A percentile compares a stretch with the other conserved stretches of the same genome.
These are phyloP conservation scores for Mycena vitilis DNA, from an alignment of 768 basidiomycete genomes.

Conservation along the genomic window DNA sequence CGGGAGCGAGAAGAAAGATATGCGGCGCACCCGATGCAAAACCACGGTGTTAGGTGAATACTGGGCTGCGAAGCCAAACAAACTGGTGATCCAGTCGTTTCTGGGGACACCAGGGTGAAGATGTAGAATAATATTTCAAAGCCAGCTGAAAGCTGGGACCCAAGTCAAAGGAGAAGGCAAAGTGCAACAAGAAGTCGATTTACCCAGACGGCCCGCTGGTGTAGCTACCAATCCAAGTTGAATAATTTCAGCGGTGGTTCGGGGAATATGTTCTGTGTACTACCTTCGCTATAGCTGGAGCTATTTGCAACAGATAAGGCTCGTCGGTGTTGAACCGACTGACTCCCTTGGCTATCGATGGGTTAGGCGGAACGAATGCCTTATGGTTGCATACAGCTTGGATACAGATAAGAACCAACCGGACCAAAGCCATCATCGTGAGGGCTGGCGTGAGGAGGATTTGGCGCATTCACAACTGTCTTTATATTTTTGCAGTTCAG, in stretches of 20 bases:
- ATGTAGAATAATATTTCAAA: conserved; percentile 49
- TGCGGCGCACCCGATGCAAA: conserved; percentile 43
- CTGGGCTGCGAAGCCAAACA: conserved; percentile 41
- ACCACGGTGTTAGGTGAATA: conserved; percentile 48
- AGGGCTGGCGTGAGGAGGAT: conserved; percentile 2
- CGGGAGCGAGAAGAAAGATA: not conserved
- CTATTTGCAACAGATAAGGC: conserved; percentile 57
- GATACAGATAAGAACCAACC: conserved; percentile 52
- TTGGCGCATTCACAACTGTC: not conserved
- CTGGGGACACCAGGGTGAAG: conserved; percentile 40
- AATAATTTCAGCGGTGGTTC: conserved; percentile 31
- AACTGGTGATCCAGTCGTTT: conserved; percentile 45
- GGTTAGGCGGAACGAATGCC: conserved; percentile 62
- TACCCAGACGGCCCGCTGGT: conserved; percentile 23
- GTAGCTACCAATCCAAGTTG: conserved; percentile 8
- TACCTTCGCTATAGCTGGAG: conserved; percentile 60
- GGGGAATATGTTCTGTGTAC: not conserved
- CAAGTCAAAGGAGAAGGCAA: not conserved
- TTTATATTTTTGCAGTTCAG: conserved; percentile 16
- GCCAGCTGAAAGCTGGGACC: conserved; percentile 45
- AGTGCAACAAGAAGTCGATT: conserved; percentile 33
- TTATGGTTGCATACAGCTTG: conserved; percentile 58
- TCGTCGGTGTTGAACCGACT: conserved; percentile 58
- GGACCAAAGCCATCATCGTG: conserved; percentile 49
- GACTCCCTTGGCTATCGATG: conserved; percentile 52